Percentiles rank a stretch among this genome's conserved stretches.
Evolutionary conservation across 2,329 filamentous ascomycete genomes (phyloP).

Genomic region (Xylaria sp.): DNA sequence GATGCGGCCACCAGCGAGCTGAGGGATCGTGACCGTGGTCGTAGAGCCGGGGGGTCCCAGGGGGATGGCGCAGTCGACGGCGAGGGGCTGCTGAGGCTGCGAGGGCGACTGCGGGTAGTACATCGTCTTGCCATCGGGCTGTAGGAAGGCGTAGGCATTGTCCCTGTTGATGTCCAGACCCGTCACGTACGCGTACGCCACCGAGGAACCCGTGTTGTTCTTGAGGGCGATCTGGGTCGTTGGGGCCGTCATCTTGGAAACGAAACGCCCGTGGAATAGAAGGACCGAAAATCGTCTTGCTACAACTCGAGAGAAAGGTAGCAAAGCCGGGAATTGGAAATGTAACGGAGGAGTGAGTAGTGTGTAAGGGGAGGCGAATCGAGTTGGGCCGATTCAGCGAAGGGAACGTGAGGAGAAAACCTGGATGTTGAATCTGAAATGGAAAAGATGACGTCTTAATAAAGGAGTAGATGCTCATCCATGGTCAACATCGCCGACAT

Average conservation of each 20-base stretch:
- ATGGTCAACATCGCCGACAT: not conserved
- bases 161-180: slow-evolving; percentile 66
- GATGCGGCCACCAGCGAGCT: slow-evolving; percentile 72
- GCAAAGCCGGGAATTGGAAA: not conserved
- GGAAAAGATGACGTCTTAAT: slow-evolving; percentile 10
- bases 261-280: not conserved
- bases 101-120: slow-evolving; percentile 69
- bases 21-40: slow-evolving; percentile 68
- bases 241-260: slow-evolving; percentile 42
- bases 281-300: not conserved
- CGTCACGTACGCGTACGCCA: slow-evolving; percentile 73
- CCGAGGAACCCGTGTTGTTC: slow-evolving; percentile 67
- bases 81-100: slow-evolving; percentile 55
- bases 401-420: slow-evolving; percentile 11
- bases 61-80: slow-evolving; percentile 64
- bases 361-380: not conserved
- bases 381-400: not conserved
- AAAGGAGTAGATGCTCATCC: slow-evolving; percentile 4
- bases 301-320: not conserved
- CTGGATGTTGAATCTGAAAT: not conserved
- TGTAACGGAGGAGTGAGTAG: not conserved
- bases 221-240: slow-evolving; percentile 66
- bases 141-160: slow-evolving; percentile 65
- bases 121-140: slow-evolving; percentile 67
- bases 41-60: slow-evolving; percentile 66